Base-by-base conservation (phyloP, 2,329 filamentous ascomycete genomes). In the Penicillium sp. region DNA sequence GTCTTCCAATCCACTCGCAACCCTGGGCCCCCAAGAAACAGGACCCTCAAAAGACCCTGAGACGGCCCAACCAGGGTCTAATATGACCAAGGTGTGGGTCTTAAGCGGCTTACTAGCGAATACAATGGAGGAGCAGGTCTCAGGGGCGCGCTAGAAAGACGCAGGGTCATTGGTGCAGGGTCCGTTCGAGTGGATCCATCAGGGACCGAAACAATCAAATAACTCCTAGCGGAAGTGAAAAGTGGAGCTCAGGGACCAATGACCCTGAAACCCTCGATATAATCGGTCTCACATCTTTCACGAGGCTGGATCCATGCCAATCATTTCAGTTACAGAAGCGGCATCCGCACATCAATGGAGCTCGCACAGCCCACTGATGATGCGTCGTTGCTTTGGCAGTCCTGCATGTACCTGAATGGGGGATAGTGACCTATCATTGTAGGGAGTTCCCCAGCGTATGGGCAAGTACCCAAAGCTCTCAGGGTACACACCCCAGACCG, bases 361-460 rank as follows among this genome's bases (percentile, higher is more conserved):
- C 55, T 35, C 29, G 35, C 62, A 62, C 62, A 62, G 62, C 60
- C 62, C 57, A 54, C 52, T 62, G 62, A 64, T 62, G 62, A 64
- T 64, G 60, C 54, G 58, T 64, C 56, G 37, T 47, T 26, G 21
- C 35, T 22, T 48, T 44, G 7, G n/a, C 13, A 24, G n/a, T 7
- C 3, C 19, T 29, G 19, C 3, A 49, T 6, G 48, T 50, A 50
- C 19, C 48, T 19, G n/a, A 3, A 50, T 10, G n/a, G 33, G 29
- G 8, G 22, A 16, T 14, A 29, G 35, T 50, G 48, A 50, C 48
- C 33, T 42, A 7, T 22, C 13, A 10, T 19, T 19, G 24, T 50
- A 19, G n/a, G 33, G 48, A 4, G 7, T 39, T 47, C 4, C 16
- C 16, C 14, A 39, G 33, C n/a, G n/a, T 39, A 8, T 9, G 8